phyloP scores from a whole-genome alignment of 495 filamentous ascomycete species.

The Xylaria cubensis region DNA sequence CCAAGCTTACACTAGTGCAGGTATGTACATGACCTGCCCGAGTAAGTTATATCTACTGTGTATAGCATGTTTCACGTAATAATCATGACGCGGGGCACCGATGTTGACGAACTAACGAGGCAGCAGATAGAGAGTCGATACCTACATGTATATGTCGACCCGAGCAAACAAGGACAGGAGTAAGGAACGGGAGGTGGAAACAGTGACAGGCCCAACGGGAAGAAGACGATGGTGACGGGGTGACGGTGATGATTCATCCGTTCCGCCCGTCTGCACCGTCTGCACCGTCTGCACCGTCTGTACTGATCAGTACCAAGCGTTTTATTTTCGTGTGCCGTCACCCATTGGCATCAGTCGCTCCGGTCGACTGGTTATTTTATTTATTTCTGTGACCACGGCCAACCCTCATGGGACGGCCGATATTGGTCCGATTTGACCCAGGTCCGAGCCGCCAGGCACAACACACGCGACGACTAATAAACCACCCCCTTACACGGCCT shows the following conservation, averaged over 20 bases:
- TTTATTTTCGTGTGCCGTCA: conserved; percentile 3
- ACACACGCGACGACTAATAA: conserved; percentile 20
- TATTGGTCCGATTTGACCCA: conserved; percentile 29
- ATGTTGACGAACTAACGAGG: conserved; percentile 7
- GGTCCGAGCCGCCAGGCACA: conserved; percentile 10
- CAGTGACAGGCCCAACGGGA: neutral
- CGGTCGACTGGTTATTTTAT: conserved; percentile 22
- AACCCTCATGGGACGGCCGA: conserved; percentile 23
- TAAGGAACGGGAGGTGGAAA: neutral
- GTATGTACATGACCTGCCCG: neutral
- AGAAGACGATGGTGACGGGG: neutral
- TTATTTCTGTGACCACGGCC: conserved; percentile 18
- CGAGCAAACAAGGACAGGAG: neutral
- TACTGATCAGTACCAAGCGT: neutral
- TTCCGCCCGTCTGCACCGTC: neutral
- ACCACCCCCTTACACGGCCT: neutral
- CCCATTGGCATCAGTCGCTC: neutral
- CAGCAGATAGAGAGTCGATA: neutral
- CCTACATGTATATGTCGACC: neutral
- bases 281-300: no score
- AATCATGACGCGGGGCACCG: conserved; percentile 13
- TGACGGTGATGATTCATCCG: neutral
- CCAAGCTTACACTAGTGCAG: neutral
- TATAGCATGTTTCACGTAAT: conserved; percentile 2
- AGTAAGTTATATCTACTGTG: neutral